Conservation (phyloP, 139 green algal species). For the Chlorella ohadii region DNA sequence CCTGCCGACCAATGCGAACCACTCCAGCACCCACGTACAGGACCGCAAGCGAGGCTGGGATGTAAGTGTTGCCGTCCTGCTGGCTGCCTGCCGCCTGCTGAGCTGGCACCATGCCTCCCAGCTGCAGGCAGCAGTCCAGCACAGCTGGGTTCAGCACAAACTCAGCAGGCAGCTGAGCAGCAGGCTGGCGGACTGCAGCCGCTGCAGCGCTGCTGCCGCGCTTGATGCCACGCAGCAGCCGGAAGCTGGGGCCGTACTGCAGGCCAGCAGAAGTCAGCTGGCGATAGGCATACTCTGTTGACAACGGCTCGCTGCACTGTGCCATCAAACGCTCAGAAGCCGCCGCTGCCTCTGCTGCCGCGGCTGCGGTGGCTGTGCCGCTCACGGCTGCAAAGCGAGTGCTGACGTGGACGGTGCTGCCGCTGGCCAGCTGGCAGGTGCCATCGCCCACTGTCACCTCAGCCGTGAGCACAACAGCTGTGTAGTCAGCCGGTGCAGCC, state of each 20-base stretch:
- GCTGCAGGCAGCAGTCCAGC: constrained; percentile 58
- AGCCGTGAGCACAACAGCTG: background rate
- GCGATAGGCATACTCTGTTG: background rate
- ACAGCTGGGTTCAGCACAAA: constrained; percentile 50
- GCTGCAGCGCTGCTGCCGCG: background rate
- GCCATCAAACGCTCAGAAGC: background rate
- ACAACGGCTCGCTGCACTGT: background rate
- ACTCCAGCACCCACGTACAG: constrained; percentile 9
- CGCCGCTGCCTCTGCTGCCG: background rate
- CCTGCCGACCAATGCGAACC: background rate
- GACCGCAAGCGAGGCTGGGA: constrained; percentile 32
- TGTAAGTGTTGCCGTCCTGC: background rate
- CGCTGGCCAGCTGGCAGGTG: constrained; percentile 7
- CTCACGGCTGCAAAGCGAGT: constrained; percentile 3
- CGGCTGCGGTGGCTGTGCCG: background rate
- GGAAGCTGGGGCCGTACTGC: background rate
- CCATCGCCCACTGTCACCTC: constrained; percentile 9
- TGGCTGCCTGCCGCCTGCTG: too few species aligned
- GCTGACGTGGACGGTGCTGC: constrained; percentile 41
- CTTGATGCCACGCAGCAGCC: background rate
- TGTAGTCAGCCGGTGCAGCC: background rate
- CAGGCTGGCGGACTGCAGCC: background rate
- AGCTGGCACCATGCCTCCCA: constrained; percentile 28
- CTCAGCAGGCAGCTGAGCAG: constrained; percentile 12
- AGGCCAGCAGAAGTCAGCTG: background rate